These are phyloP conservation scores for Yamadazyma friedrichii DNA, from an alignment of 1,139 yeast genomes.

Conservation along the genomic window DNA sequence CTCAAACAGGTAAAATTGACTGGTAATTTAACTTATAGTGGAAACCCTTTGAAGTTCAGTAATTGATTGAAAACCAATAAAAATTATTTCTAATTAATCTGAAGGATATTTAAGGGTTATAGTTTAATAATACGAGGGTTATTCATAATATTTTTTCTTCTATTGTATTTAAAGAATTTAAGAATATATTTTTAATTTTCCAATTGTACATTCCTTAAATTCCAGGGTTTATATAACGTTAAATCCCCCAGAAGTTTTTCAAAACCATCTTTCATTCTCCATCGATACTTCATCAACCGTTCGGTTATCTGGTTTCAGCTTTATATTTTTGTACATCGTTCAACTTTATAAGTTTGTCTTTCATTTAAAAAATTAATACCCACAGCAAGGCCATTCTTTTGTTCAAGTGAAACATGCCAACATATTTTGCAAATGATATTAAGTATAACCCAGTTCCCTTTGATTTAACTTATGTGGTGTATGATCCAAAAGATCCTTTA, in stretches of 20 bases:
- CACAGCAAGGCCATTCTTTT: too few relatives aligned
- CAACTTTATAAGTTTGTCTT: neutral
- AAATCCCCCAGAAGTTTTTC: too few relatives aligned
- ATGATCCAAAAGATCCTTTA: constrained; percentile 63
- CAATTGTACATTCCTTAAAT: neutral
- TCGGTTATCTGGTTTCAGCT: too few relatives aligned
- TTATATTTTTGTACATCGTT: neutral
- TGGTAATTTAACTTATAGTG: neutral
- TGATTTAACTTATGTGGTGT: constrained; percentile 76
- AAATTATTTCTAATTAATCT: too few relatives aligned
- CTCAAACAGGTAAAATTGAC: neutral
- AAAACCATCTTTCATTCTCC: neutral
- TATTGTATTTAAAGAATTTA: neutral
- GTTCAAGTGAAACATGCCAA: constrained; percentile 16
- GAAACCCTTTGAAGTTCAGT: neutral
- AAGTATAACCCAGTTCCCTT: constrained; percentile 48
- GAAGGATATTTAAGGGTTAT: too few relatives aligned
- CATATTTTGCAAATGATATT: constrained; percentile 19
- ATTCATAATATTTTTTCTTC: neutral
- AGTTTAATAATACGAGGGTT: neutral
- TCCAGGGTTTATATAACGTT: neutral
- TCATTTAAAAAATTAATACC: neutral
- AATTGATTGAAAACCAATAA: neutral
- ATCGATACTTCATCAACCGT: neutral
- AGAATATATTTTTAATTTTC: neutral